Evolutionary conservation across 2,329 filamentous ascomycete species (phyloP).

Genomic region (Cryphonectria nitschkei): DNA sequence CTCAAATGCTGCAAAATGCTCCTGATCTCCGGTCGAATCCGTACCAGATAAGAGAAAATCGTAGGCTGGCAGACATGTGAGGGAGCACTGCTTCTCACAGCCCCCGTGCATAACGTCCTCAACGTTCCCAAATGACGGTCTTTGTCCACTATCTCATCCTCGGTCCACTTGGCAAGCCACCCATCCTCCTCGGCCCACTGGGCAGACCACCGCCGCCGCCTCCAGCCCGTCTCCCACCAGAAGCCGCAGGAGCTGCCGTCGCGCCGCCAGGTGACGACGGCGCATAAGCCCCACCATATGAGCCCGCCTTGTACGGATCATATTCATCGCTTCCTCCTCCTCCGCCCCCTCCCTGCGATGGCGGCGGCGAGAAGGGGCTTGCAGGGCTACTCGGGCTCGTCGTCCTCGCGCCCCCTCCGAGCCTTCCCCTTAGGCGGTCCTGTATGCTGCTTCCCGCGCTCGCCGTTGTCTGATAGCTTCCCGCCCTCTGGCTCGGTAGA

Average conservation of each 20-base stretch:
- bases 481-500: slow-evolving; percentile 61
- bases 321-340: slow-evolving; percentile 33
- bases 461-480: slow-evolving; percentile 69
- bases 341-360: slow-evolving; percentile 33
- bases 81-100: not conserved
- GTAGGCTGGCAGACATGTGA: not conserved
- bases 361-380: slow-evolving; percentile 53
- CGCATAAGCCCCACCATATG: slow-evolving; percentile 36
- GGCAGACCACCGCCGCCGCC: slow-evolving; percentile 45
- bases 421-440: slow-evolving; percentile 77
- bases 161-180: slow-evolving; percentile 41
- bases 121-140: no score
- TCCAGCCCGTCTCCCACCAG: slow-evolving; percentile 40
- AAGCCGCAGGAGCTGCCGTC: slow-evolving; percentile 42
- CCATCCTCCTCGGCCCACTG: slow-evolving; percentile 46
- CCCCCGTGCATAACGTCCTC: not conserved
- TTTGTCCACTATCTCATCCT: slow-evolving; percentile 43
- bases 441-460: slow-evolving; percentile 61
- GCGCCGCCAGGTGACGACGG: slow-evolving; percentile 44
- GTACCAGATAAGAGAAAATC: not conserved
- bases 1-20: slow-evolving; percentile 14
- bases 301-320: slow-evolving; percentile 15
- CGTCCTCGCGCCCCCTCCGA: slow-evolving; percentile 66
- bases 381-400: slow-evolving; percentile 52
- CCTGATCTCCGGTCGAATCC: not conserved